Evolutionary conservation across 1,139 yeast genomes (phyloP), one percentile per base, ranked within the genome.

Genomic region (Geotrichum macrosporum): DNA sequence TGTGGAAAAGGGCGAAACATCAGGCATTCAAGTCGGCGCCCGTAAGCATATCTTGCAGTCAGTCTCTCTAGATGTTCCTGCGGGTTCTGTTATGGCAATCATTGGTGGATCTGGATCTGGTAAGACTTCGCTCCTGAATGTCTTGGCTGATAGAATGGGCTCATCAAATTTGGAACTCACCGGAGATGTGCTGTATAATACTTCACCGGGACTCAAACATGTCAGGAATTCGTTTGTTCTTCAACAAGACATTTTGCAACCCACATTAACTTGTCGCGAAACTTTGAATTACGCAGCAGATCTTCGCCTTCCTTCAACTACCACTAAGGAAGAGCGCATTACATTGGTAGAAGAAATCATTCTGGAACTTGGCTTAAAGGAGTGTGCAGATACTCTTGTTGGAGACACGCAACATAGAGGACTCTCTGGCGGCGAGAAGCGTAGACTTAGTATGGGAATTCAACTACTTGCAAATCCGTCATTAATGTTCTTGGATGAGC

Each of bases 71-170:
- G 77, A 78, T 45, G 69, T 83, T 9, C 74, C 76, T 0, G 57
- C 71, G 1, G 80, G 77, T 33, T 70, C 74, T 41, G 65, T 76
- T 54, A 73, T 82, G 67, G 92, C 92, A 4, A 81, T 84, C 24
- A 75, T 84, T 69, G 94, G 94, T 2, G 89, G 94, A 0, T 81
- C 94, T 0, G 95, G 95, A 0, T 78, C 88, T 5, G 95, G 95
- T 4, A 87, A 87, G 60, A 87, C 95, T 0, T 84, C 95, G 0
- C 63, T 87, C 35, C 68, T 87, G 29, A 86, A 87, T 57, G 77
- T 80, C 0, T 65, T 87, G 50, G 86, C 95, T 0, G 75, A 79
- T 41, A 65, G 89, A 50, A 73, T 80, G 54, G 60, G 70, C n/a
- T 56, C 65, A 2, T 55, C 65, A 1, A 57, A 59, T 3, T 51